Evolutionary conservation across 345 rosid genomes (phyloP).

Genomic region (Capsella bursapastoris): DNA sequence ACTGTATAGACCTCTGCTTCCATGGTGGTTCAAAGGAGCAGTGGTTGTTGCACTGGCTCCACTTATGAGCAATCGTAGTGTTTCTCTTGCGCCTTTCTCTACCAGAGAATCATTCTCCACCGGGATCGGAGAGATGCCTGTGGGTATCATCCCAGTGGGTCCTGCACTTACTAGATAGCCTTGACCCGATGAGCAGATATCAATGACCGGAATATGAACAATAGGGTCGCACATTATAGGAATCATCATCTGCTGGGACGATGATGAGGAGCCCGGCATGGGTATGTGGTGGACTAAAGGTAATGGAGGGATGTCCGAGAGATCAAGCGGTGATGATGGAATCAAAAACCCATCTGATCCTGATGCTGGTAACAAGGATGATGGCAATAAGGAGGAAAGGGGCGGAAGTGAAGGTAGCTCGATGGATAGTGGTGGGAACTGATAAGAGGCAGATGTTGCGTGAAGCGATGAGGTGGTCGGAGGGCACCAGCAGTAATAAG

Average conservation of each 20-base stretch:
- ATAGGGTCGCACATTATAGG: conserved; percentile 94
- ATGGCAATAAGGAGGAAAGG: conserved; percentile 63
- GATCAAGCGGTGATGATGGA: conserved; percentile 57
- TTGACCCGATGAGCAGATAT: conserved; percentile 94
- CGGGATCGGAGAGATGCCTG: conserved; percentile 66
- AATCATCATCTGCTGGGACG: conserved; percentile 64
- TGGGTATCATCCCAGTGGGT: conserved; percentile 55
- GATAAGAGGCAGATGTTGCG: conserved; percentile 47
- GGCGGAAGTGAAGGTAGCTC: conserved; percentile 70
- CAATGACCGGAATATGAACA: conserved; percentile 87
- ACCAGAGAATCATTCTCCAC: conserved; percentile 62
- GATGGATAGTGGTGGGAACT: conserved; percentile 49
- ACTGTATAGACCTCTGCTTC: conserved; percentile 74
- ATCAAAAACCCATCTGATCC: conserved; percentile 57
- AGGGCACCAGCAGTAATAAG: conserved; percentile 95
- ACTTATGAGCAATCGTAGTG: conserved; percentile 76
- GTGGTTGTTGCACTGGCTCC: conserved; percentile 51
- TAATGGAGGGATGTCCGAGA: conserved; percentile 62
- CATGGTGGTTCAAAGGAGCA: conserved; percentile 57
- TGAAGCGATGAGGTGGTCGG: conserved; percentile 56
- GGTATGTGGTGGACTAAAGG: conserved; percentile 64
- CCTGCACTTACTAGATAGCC: conserved; percentile 92
- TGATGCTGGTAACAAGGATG: conserved; percentile 57
- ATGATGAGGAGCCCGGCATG: conserved; percentile 48
- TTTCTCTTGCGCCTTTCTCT: conserved; percentile 94